Evolutionary conservation across 2,329 filamentous ascomycete genomes (phyloP).

Genomic region (Graphilbum ipis-grandicollis): DNA sequence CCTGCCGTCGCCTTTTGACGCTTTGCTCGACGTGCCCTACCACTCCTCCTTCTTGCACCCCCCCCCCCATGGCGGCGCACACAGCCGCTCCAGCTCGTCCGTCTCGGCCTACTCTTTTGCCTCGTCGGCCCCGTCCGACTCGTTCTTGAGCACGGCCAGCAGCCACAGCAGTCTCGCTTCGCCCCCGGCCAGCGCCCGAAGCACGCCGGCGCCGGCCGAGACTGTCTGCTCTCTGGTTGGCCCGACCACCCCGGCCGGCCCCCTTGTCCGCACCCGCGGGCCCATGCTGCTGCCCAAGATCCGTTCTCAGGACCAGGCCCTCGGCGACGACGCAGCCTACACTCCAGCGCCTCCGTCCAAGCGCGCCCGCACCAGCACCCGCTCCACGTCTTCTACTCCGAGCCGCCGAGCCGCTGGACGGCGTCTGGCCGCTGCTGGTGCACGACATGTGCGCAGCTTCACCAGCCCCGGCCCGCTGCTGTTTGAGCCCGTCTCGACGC

Average conservation of each 20-base stretch:
- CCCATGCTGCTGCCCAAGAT: conserved; percentile 74
- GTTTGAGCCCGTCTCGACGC: conserved; percentile 20
- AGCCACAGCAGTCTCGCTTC: background rate
- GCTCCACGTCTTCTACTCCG: background rate
- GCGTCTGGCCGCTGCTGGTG: conserved; percentile 13
- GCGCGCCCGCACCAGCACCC: conserved; percentile 21
- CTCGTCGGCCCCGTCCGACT: conserved; percentile 43
- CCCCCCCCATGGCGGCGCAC: conserved; percentile 17
- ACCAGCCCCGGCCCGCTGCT: conserved; percentile 41
- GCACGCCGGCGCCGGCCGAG: conserved; percentile 23
- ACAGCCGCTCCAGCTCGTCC: conserved; percentile 43
- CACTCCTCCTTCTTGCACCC: too few species aligned
- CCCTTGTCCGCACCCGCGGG: conserved; percentile 62
- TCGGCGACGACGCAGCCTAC: conserved; percentile 24
- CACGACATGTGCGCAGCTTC: conserved; percentile 37
- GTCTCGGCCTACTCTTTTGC: conserved; percentile 51
- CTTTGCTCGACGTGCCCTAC: conserved; percentile 21
- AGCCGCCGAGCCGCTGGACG: background rate
- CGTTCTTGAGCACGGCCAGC: conserved; percentile 23
- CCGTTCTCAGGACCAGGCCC: conserved; percentile 64
- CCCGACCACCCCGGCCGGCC: conserved; percentile 50
- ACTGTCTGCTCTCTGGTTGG: too few species aligned
- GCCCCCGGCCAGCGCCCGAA: conserved; percentile 30
- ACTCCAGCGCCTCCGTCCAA: conserved; percentile 24
- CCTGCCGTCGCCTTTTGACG: conserved; percentile 33